phyloP scores from a whole-genome alignment of 805 yeast species.

The Dipodascus geniculatus region DNA sequence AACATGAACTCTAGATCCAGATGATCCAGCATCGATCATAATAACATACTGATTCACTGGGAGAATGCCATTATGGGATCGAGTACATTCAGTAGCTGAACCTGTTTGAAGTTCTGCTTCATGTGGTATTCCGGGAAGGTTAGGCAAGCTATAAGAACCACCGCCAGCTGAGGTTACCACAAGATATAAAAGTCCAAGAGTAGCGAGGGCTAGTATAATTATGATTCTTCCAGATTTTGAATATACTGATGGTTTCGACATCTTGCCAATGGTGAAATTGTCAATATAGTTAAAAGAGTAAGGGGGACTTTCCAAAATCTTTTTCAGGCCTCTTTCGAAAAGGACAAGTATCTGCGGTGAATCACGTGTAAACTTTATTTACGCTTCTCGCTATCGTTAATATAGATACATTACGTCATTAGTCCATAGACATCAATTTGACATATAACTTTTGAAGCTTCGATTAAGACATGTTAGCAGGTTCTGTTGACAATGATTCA shows the following conservation, averaged over 20 bases:
- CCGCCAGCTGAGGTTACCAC: neutral
- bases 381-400: too few species aligned
- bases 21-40: constrained; percentile 97
- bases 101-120: neutral
- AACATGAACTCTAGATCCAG: constrained; percentile 92
- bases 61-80: constrained; percentile 27
- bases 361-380: neutral
- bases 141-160: neutral
- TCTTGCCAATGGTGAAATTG: neutral
- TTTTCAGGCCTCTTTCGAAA: neutral
- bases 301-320: neutral
- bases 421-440: neutral
- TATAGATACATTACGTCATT: neutral
- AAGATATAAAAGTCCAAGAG: neutral
- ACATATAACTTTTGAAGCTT: neutral
- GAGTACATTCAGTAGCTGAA: constrained; percentile 17
- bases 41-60: constrained; percentile 58
- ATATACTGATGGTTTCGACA: neutral
- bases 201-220: neutral
- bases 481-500: neutral
- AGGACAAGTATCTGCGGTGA: neutral
- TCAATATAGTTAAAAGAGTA: neutral
- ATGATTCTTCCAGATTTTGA: neutral
- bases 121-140: neutral
- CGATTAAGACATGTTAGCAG: neutral